phyloP scores from a whole-genome alignment of 345 rosid species.

The Boechera stricta region DNA sequence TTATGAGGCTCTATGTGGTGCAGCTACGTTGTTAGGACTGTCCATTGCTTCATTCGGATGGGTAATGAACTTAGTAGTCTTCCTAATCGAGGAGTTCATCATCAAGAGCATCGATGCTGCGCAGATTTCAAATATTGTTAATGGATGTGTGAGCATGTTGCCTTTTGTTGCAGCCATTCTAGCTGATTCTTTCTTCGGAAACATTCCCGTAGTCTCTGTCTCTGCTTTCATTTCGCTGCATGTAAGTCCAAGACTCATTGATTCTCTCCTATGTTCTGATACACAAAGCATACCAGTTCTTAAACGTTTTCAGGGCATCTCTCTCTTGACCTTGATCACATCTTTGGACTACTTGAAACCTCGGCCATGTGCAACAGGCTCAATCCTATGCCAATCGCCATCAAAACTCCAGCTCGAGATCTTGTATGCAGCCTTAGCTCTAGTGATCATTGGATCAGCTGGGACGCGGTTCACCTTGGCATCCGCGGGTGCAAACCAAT shows the following conservation, averaged over 20 bases:
- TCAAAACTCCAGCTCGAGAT: conserved; percentile 43
- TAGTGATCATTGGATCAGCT: conserved; percentile 37
- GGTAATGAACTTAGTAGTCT: conserved; percentile 51
- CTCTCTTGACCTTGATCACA: conserved; percentile 48
- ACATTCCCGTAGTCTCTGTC: conserved; percentile 37
- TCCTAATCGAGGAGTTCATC: conserved; percentile 48
- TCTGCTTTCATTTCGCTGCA: conserved; percentile 49
- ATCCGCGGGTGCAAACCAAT: conserved; percentile 58
- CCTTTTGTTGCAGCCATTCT: conserved; percentile 53
- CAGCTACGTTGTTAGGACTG: conserved; percentile 51
- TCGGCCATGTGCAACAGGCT: conserved; percentile 36
- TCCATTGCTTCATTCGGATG: conserved; percentile 50
- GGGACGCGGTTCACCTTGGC: conserved; percentile 51
- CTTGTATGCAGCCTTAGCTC: conserved; percentile 49
- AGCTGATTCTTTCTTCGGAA: conserved; percentile 55
- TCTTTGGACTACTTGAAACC: conserved; percentile 47
- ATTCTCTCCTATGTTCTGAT: background rate
- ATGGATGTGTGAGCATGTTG: conserved; percentile 43
- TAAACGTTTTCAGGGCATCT: conserved; percentile 45
- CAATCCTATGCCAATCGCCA: conserved; percentile 44
- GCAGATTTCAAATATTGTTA: conserved; percentile 44
- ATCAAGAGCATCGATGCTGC: conserved; percentile 52
- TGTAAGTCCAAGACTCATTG: conserved; percentile 36
- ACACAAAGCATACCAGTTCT: background rate
- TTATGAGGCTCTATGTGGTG: background rate